These are phyloP conservation scores for Tagetes patula DNA, from an alignment of 129 eudicot genomes.

Conservation along the genomic window DNA sequence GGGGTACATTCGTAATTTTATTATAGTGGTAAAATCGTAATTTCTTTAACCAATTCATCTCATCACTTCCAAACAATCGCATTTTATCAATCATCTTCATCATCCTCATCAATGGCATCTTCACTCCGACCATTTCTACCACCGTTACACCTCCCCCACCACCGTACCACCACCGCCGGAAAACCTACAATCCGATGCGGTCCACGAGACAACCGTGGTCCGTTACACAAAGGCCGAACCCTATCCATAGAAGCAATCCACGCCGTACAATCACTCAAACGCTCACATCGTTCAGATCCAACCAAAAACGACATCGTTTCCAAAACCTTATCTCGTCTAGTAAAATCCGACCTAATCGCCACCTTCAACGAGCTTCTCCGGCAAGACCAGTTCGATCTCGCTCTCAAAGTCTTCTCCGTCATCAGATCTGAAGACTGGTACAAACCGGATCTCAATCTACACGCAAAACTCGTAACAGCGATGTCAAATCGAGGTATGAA, in stretches of 20 bases:
- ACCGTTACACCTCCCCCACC: constrained; percentile 14
- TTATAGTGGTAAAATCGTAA: constrained; percentile 17
- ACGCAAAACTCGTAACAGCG: constrained; percentile 54
- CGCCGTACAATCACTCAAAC: constrained; percentile 86
- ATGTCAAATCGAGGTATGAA: constrained; percentile 44
- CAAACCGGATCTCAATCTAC: constrained; percentile 45
- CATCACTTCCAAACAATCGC: neutral
- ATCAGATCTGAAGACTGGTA: constrained; percentile 61
- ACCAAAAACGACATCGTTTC: constrained; percentile 40
- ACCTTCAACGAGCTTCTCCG: constrained; percentile 79
- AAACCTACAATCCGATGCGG: constrained; percentile 57
- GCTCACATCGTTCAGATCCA: constrained; percentile 56
- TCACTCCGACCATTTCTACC: constrained; percentile 31
- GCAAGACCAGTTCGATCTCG: constrained; percentile 60
- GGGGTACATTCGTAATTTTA: too few species aligned
- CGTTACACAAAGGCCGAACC: constrained; percentile 72
- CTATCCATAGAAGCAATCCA: constrained; percentile 84
- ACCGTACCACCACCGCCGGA: constrained; percentile 30
- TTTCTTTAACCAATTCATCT: neutral
- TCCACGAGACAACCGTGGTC: constrained; percentile 82
- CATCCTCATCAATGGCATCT: constrained; percentile 45
- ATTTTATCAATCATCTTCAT: neutral
- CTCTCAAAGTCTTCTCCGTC: constrained; percentile 57
- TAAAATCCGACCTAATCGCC: constrained; percentile 82
- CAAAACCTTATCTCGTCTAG: constrained; percentile 55